A percentile compares a stretch with the other conserved stretches of the same genome.
phyloP scores from a whole-genome alignment of 2,329 filamentous ascomycete species.

The Fusarium tanahbumbuense region DNA sequence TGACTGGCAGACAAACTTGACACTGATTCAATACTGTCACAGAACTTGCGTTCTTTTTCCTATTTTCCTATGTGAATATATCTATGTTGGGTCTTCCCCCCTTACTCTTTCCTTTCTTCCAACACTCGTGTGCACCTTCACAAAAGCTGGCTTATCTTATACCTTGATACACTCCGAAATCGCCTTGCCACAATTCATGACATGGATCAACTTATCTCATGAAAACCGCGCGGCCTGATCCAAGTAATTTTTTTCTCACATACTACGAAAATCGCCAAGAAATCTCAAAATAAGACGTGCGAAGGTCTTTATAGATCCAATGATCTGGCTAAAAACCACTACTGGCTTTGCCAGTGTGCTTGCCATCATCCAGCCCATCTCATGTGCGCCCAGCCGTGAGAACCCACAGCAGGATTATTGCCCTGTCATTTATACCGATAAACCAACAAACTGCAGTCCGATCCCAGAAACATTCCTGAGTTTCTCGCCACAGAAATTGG shows the following conservation, averaged over 20 bases:
- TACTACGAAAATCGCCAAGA: not conserved
- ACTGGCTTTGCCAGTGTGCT: conserved; percentile 28
- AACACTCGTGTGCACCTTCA: not conserved
- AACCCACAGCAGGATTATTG: conserved; percentile 33
- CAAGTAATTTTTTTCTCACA: not conserved
- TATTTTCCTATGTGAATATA: not conserved
- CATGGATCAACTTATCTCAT: conserved; percentile 32
- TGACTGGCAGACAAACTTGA: conserved; percentile 33
- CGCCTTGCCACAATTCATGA: conserved; percentile 29
- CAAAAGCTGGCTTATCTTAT: conserved; percentile 17
- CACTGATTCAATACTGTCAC: conserved; percentile 9
- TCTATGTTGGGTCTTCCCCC: not conserved
- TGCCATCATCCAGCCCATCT: conserved; percentile 2
- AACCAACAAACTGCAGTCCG: conserved; percentile 31
- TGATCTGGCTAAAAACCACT: conserved; percentile 30
- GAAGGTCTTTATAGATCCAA: not conserved
- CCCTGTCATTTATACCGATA: conserved; percentile 38
- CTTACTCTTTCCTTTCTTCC: not conserved
- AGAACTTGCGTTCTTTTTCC: conserved; percentile 9
- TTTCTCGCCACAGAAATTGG: conserved; percentile 25
- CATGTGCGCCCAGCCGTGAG: conserved; percentile 30
- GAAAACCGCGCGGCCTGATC: conserved; percentile 26
- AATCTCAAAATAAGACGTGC: not conserved
- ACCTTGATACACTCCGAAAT: conserved; percentile 19
- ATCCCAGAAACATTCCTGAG: conserved; percentile 39